phyloP scores from a whole-genome alignment of 768 basidiomycete genomes.

The Tremella mesenterica region DNA sequence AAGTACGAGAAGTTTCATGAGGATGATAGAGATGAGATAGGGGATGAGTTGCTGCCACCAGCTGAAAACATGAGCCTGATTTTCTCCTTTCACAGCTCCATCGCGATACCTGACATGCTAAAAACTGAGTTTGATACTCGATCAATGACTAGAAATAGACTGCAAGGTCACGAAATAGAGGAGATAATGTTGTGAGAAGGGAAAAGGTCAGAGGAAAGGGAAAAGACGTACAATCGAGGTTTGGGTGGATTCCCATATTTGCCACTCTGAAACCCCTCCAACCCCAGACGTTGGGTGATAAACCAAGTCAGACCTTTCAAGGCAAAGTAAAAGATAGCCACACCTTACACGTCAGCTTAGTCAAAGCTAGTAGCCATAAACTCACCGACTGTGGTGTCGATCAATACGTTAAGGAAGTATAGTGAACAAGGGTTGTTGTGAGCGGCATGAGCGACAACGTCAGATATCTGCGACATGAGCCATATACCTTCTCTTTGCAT shows the following conservation, averaged over 20 bases:
- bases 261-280: constrained; percentile 76
- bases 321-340: constrained; percentile 68
- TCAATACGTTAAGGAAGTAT: constrained; percentile 87
- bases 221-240: constrained; percentile 61
- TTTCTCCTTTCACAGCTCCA: background rate
- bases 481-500: background rate
- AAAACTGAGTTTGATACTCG: no score
- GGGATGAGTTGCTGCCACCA: constrained; percentile 52
- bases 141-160: no score
- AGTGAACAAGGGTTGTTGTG: constrained; percentile 65
- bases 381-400: constrained; percentile 85
- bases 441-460: constrained; percentile 59
- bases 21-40: constrained; percentile 68
- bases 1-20: constrained; percentile 89
- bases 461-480: constrained; percentile 55
- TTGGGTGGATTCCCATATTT: constrained; percentile 81
- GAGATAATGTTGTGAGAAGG: no score
- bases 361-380: background rate
- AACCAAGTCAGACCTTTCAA: constrained; percentile 59
- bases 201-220: no score
- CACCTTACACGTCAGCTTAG: constrained; percentile 50
- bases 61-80: constrained; percentile 3
- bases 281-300: constrained; percentile 56
- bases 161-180: no score
- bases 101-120: no score